Conservation (phyloP, 2,329 filamentous ascomycete genomes). For the Scortechinia acanthostroma region DNA sequence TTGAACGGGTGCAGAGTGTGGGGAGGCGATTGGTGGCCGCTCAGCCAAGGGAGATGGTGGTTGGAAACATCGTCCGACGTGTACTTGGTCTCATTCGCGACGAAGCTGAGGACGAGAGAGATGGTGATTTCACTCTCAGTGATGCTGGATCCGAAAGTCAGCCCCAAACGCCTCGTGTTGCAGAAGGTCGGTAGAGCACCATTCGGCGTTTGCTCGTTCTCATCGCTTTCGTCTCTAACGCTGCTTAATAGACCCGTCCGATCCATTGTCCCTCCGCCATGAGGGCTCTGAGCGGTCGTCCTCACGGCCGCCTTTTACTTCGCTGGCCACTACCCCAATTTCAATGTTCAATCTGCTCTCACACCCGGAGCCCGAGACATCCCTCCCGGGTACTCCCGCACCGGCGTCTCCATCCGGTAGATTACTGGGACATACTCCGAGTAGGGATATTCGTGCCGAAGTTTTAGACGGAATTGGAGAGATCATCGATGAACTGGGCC, state of each 20-base stretch:
- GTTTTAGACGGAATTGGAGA: constrained; percentile 91
- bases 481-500: constrained; percentile 88
- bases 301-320: constrained; percentile 56
- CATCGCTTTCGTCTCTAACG: too few species aligned
- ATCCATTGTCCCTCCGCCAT: constrained; percentile 40
- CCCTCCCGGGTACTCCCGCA: constrained; percentile 36
- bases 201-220: too few species aligned
- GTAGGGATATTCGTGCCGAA: constrained; percentile 75
- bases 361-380: constrained; percentile 46
- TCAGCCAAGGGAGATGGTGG: constrained; percentile 82
- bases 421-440: constrained; percentile 29
- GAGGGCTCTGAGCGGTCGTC: constrained; percentile 54
- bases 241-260: constrained; percentile 8
- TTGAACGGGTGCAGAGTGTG: constrained; percentile 72
- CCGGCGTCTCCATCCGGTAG: constrained; percentile 10
- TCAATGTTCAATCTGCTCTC: constrained; percentile 87
- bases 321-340: too few species aligned
- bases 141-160: constrained; percentile 50
- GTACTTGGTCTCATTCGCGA: constrained; percentile 87
- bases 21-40: constrained; percentile 74
- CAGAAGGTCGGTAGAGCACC: constrained; percentile 4
- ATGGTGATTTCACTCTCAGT: constrained; percentile 48
- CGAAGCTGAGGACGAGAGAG: constrained; percentile 76
- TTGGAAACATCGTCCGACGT: constrained; percentile 87
- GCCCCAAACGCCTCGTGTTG: constrained; percentile 16